Evolutionary conservation across 2,329 filamentous ascomycete genomes (phyloP), one percentile per base, ranked within the genome.

Genomic region (Fusarium sulawesiense): DNA sequence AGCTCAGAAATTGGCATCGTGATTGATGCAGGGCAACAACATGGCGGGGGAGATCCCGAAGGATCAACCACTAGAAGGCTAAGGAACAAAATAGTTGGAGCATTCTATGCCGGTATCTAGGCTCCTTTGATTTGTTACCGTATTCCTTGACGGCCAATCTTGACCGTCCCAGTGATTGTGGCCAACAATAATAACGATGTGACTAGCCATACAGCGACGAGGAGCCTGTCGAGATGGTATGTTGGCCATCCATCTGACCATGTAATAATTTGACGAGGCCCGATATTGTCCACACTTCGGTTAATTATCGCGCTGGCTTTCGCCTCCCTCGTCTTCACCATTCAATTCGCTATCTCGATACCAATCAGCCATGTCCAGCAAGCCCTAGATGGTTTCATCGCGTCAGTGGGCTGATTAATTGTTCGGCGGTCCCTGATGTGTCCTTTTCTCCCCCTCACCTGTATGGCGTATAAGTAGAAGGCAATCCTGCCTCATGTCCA

Each of bases 381-480:
- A 11, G 7, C 0, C 32, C 6, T 16, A 13, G 7, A 6, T 10
- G 7, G 1, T 12, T 6, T 2, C 10, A 14, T 11, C 12, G 4
- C 6, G 23, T 20, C 13, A 9, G 20, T 5, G 13, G 8, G 13
- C 3, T 7, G 4, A 10, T 16, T 2, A 11, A 6, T 21, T 8
- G 2, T 41, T 10, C 7, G 9, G 11, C 3, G 7, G 9, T 44
- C 20, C 8, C 4, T 14, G 6, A 16, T 16, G 18, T 29, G 10
- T 27, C 5, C 4, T 29, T 5, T 6, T 12, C 21, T 51, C 18
- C 34, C 32, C 49, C 23, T 21, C 23, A 51, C 7, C 12, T 20
- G 23, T 3, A 12, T 9, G 7, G 16, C 13, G 20, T 53, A 53
- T 21, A 53, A 14, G 18, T n/a, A 37, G 34, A 37, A 37, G 18